Conservation (phyloP, 2,329 filamentous ascomycete genomes). For the Venturia carpophila region DNA sequence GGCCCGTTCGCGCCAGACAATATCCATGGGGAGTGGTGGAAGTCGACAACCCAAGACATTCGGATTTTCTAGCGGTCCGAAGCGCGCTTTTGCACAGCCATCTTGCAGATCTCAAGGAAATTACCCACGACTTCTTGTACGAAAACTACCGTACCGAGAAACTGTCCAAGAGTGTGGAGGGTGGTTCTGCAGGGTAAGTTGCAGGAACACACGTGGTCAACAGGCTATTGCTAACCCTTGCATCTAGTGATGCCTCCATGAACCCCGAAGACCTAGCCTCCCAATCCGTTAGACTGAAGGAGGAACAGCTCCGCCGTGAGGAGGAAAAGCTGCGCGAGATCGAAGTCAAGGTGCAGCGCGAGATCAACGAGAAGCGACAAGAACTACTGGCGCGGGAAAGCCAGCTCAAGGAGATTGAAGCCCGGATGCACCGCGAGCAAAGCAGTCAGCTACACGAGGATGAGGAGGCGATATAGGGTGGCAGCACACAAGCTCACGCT, state of each 20-base stretch:
- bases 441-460: slow-evolving; percentile 36
- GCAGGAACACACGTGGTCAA: slow-evolving; percentile 14
- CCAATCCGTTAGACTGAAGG: slow-evolving; percentile 97
- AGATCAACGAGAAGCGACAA: slow-evolving; percentile 99
- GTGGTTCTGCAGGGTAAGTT: slow-evolving; percentile 78
- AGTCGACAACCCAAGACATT: slow-evolving; percentile 98
- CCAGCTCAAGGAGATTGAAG: slow-evolving; percentile 97
- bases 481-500: not conserved
- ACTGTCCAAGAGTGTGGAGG: slow-evolving; percentile 97
- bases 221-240: slow-evolving; percentile 27
- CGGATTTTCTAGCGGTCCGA: slow-evolving; percentile 94
- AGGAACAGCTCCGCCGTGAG: slow-evolving; percentile 96
- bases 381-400: slow-evolving; percentile 95
- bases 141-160: slow-evolving; percentile 99
- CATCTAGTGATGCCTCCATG: slow-evolving; percentile 68
- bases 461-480: slow-evolving; percentile 12
- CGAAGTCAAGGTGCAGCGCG: slow-evolving; percentile 97
- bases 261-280: slow-evolving; percentile 95
- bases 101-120: slow-evolving; percentile 96
- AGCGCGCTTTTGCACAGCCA: slow-evolving; percentile 96
- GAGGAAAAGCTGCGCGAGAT: slow-evolving; percentile 99
- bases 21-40: slow-evolving; percentile 99
- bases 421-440: slow-evolving; percentile 86
- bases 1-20: slow-evolving; percentile 86
- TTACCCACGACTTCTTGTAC: slow-evolving; percentile 99